A percentile compares a stretch with the other conserved stretches of the same genome.
Conservation (phyloP, 768 basidiomycete species). For the Sutorius australiensis region DNA sequence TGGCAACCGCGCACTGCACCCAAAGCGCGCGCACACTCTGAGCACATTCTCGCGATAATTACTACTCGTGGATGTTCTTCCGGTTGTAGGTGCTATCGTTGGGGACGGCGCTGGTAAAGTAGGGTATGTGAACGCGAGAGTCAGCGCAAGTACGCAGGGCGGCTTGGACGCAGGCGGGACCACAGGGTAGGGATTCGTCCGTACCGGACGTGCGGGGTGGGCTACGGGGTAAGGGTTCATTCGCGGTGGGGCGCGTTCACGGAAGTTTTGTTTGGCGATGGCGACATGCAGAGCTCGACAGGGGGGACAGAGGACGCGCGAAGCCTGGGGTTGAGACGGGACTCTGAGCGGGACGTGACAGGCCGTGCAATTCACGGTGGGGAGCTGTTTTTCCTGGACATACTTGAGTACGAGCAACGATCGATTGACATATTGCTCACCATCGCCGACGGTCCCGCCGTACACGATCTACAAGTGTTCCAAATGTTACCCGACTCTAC, state of each 20-base stretch:
- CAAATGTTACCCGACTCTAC: background rate
- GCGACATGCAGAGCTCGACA: slow-evolving; percentile 7
- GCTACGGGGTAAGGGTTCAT: slow-evolving; percentile 4
- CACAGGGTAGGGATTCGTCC: slow-evolving; percentile 4
- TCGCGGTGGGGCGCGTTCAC: background rate
- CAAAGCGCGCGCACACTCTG: slow-evolving; percentile 17
- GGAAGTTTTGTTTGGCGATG: background rate
- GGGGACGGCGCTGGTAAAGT: background rate
- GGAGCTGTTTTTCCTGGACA: background rate
- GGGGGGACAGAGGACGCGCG: slow-evolving; percentile 6
- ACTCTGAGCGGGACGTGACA: slow-evolving; percentile 8
- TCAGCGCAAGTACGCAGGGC: background rate
- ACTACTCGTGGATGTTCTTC: too few species aligned
- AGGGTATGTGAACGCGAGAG: background rate
- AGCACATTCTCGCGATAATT: background rate
- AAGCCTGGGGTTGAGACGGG: background rate
- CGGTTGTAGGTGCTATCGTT: background rate
- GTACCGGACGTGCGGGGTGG: background rate
- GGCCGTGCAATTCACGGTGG: background rate
- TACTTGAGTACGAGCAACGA: too few species aligned
- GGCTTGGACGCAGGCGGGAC: background rate
- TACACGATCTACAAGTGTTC: background rate
- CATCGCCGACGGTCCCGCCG: background rate
- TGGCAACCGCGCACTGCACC: slow-evolving; percentile 14
- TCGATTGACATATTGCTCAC: background rate